Evolutionary conservation across 169 alveolate genomes (phyloP).

Genomic region (Plasmodium inui): DNA sequence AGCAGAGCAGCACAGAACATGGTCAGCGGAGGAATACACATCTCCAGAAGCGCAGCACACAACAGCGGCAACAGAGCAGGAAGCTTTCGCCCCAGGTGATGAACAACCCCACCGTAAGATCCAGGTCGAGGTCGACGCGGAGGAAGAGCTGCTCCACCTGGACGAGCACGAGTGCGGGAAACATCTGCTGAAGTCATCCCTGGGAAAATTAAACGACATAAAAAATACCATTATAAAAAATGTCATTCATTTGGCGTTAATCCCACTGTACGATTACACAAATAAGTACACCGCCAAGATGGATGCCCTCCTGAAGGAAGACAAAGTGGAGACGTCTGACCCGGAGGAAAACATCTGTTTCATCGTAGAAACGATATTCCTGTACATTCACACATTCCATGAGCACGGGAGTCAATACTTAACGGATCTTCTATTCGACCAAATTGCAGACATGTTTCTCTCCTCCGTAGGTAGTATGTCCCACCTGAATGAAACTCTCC

Average conservation of each 20-base stretch:
- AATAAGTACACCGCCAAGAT: conserved; percentile 20
- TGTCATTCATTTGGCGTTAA: conserved; percentile 30
- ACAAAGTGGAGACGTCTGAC: not conserved
- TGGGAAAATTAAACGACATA: conserved; percentile 57
- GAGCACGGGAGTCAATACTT: conserved; percentile 17
- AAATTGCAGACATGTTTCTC: conserved; percentile 20
- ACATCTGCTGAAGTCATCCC: conserved; percentile 26
- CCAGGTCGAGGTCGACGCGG: not conserved
- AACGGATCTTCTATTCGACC: not conserved
- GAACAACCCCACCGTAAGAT: not conserved
- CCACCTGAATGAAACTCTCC: conserved; percentile 3
- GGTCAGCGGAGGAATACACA: too few species aligned
- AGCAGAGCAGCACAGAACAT: too few species aligned
- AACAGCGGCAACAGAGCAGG: not conserved
- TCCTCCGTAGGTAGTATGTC: not conserved
- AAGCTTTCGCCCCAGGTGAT: not conserved
- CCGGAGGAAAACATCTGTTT: conserved; percentile 64
- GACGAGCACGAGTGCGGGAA: conserved; percentile 39
- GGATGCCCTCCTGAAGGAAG: not conserved
- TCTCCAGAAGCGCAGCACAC: not conserved
- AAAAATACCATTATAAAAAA: conserved; percentile 59
- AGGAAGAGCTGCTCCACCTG: not conserved
- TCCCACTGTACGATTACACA: conserved; percentile 45
- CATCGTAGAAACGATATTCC: conserved; percentile 37
- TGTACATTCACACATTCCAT: conserved; percentile 37